These are phyloP conservation scores for Colletotrichum tropicicola DNA, from an alignment of 2,329 filamentous ascomycete genomes.

Conservation along the genomic window DNA sequence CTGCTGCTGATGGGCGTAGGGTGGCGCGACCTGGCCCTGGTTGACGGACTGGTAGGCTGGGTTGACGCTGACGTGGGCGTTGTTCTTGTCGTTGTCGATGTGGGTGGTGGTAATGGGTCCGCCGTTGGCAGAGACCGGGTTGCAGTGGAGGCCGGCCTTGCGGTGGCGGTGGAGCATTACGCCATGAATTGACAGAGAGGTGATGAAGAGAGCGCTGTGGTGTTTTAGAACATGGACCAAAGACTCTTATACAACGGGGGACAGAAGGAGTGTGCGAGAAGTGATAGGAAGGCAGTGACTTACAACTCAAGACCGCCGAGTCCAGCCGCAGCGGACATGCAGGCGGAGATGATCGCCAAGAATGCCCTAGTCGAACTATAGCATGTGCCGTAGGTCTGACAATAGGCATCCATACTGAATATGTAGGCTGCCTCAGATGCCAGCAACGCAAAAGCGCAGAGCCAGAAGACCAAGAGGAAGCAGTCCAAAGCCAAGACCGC, in stretches of 20 bases:
- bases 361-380: slow-evolving; percentile 35
- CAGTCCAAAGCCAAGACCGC: slow-evolving; percentile 60
- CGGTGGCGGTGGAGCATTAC: slow-evolving; percentile 54
- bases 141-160: slow-evolving; percentile 49
- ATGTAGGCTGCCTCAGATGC: slow-evolving; percentile 36
- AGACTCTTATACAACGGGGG: not conserved
- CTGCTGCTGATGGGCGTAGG: not conserved
- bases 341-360: slow-evolving; percentile 35
- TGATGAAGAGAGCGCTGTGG: slow-evolving; percentile 50
- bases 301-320: slow-evolving; percentile 55
- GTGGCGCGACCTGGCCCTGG: not conserved
- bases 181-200: slow-evolving; percentile 50
- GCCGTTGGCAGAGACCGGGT: slow-evolving; percentile 34
- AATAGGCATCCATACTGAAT: slow-evolving; percentile 17
- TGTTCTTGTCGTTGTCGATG: slow-evolving; percentile 36
- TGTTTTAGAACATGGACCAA: not conserved
- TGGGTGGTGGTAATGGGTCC: slow-evolving; percentile 25
- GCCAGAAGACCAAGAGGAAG: slow-evolving; percentile 62
- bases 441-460: slow-evolving; percentile 51
- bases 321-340: slow-evolving; percentile 45
- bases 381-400: slow-evolving; percentile 36
- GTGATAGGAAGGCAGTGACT: slow-evolving; percentile 30
- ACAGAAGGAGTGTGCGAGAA: not conserved
- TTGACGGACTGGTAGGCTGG: not conserved
- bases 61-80: not conserved